Evolutionary conservation across 2,329 filamentous ascomycete genomes (phyloP), one percentile per base, ranked within the genome.

Genomic region (Endoconidiophora laricicola): DNA sequence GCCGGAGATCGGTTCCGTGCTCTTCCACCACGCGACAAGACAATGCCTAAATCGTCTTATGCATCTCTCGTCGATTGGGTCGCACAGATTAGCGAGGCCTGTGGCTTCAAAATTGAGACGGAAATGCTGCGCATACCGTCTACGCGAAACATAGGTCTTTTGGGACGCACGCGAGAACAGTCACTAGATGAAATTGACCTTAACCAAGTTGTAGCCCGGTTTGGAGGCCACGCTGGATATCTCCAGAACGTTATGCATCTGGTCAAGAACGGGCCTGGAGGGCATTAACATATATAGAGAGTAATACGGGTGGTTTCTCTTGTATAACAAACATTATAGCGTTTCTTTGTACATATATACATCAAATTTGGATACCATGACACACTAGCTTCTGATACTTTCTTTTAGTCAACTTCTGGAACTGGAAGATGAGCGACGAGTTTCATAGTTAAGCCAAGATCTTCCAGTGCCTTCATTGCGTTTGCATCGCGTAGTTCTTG

Each of bases 121-220:
- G 90, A 94, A 58, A 79, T 91, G 69, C 64, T 98, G 58, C 73
- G 90, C 43, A 96, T 98, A 55, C 91, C 91, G 1, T 93, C 85
- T 62, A 95, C 90, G 38, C 72, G 91, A 54, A 96, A 96, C 63
- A 78, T 81, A 16, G 86, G 81, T 1, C 68, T 98, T 26, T 61
- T 96, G 39, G 88, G 88, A 3, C 73, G 85, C 29, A 64, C 60
- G 41, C 63, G 65, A 45, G 60, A 57, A 3, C 57, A 54, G 44
- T 44, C 55, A 0, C 41, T 51, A 1, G 58, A 57, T 2, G 57
- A 66, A 7, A 55, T 68, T 4, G 64, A 73, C 45, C 57, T 76
- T 20, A 51, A 63, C 10, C 60, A 61, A 1, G 58, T 81, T 18
- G 58, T 78, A 12, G 56, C 59, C 10, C 68, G 67, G 53, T 73